phyloP scores from a whole-genome alignment of 2,329 filamentous ascomycete genomes.

The Penicillium hesseltinei region DNA sequence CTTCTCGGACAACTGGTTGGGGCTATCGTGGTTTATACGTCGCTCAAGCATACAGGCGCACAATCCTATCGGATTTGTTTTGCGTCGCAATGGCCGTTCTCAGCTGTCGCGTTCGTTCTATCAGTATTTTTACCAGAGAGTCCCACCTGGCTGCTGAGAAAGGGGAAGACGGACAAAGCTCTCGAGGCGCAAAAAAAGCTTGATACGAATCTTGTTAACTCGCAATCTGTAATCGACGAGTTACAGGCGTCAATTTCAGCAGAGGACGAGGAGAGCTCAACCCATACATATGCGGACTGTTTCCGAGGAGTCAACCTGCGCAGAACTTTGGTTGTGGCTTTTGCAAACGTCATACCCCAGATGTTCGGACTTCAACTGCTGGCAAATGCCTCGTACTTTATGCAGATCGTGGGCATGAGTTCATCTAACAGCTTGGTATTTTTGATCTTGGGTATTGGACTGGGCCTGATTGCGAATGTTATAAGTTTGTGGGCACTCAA shows the following conservation, averaged over 20 bases:
- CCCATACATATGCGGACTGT: conserved; percentile 33
- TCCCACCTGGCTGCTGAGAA: conserved; percentile 49
- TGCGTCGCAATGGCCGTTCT: conserved; percentile 49
- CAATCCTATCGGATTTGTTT: conserved; percentile 36
- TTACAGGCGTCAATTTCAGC: conserved; percentile 20
- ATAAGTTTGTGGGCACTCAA: conserved; percentile 46
- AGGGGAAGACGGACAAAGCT: conserved; percentile 34
- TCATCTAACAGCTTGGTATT: conserved; percentile 37
- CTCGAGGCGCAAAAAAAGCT: conserved; percentile 16
- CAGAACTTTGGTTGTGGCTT: conserved; percentile 28
- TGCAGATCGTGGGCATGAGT: conserved; percentile 28
- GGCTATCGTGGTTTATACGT: conserved; percentile 28
- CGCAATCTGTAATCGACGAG: conserved; percentile 9
- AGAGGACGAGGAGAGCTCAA: conserved; percentile 43
- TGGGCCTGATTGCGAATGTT: conserved; percentile 45
- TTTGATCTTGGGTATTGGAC: conserved; percentile 46
- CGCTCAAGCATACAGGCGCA: conserved; percentile 22
- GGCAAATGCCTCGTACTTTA: conserved; percentile 41
- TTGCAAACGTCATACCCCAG: conserved; percentile 43
- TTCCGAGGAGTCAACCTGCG: conserved; percentile 22
- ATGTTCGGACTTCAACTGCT: conserved; percentile 47
- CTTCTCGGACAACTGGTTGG: conserved; percentile 50
- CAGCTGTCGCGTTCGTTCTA: conserved; percentile 43
- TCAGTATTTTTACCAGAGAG: conserved; percentile 51
- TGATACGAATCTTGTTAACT: conserved; percentile 4